Evolutionary conservation across 805 yeast genomes (phyloP).

Genomic region (Saturnispora diversa): DNA sequence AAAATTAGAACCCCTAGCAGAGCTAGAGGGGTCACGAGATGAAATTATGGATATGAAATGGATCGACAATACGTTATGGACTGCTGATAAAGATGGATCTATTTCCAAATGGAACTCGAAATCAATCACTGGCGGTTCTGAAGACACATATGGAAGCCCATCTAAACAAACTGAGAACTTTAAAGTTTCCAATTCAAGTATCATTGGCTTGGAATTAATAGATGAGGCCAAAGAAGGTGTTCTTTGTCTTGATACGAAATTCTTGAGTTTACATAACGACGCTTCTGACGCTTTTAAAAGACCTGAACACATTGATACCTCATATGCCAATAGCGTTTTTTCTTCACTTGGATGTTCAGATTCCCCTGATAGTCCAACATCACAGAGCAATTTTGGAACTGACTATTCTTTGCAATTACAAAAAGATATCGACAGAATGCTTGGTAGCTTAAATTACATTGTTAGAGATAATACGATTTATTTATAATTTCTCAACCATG

Average conservation of each 20-base stretch:
- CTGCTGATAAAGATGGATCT: slow-evolving; percentile 58
- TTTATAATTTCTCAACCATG: slow-evolving; percentile 4
- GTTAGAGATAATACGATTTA: slow-evolving; percentile 17
- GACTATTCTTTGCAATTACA: slow-evolving; percentile 9
- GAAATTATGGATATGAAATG: slow-evolving; percentile 52
- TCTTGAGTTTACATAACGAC: slow-evolving; percentile 45
- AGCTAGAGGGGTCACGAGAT: slow-evolving; percentile 49
- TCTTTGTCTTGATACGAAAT: slow-evolving; percentile 46
- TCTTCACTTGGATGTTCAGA: not conserved
- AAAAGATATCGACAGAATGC: slow-evolving; percentile 12
- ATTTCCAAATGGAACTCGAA: slow-evolving; percentile 49
- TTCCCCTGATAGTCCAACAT: not conserved
- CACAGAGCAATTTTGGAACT: not conserved
- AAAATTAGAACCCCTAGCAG: slow-evolving; percentile 42
- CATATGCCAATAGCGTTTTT: not conserved
- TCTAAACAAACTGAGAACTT: not conserved
- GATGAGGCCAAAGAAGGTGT: slow-evolving; percentile 27
- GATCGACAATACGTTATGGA: slow-evolving; percentile 38
- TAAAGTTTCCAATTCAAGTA: slow-evolving; percentile 36
- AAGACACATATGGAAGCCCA: not conserved
- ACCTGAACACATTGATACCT: not conserved
- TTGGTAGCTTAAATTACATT: slow-evolving; percentile 15
- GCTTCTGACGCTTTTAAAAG: not conserved
- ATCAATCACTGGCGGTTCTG: slow-evolving; percentile 4
- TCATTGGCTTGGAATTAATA: slow-evolving; percentile 39